Percentiles rank a stretch among this genome's conserved stretches.
phyloP scores from a whole-genome alignment of 192 early-diverging fungal genomes.

The Allomyces javanicus region DNA sequence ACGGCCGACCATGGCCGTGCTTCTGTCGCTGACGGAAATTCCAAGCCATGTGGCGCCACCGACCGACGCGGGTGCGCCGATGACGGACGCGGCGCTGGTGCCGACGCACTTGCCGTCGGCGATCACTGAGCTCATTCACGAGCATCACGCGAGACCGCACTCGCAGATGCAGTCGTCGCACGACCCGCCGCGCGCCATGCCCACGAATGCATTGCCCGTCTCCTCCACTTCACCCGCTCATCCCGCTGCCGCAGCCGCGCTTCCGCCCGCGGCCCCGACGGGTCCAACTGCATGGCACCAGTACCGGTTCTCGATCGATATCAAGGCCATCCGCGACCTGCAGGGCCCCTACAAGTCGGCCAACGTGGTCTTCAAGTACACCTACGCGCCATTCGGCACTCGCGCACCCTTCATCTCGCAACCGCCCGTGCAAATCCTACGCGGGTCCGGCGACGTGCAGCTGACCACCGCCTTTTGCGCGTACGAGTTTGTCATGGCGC shows the following conservation, averaged over 20 bases:
- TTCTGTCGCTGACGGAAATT: too few relatives aligned
- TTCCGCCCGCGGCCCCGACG: not conserved
- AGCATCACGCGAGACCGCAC: too few relatives aligned
- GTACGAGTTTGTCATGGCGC: conserved; percentile 33
- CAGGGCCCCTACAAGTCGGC: conserved; percentile 4
- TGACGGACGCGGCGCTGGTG: too few relatives aligned
- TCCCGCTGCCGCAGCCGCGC: not conserved
- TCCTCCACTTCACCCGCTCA: not conserved
- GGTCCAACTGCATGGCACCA: conserved; percentile 18
- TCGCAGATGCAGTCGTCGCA: too few relatives aligned
- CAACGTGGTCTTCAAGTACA: conserved; percentile 18
- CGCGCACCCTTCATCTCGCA: conserved; percentile 18
- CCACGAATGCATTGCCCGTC: too few relatives aligned
- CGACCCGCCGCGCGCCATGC: too few relatives aligned
- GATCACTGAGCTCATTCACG: too few relatives aligned
- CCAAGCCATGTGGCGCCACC: too few relatives aligned
- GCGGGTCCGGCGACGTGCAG: conserved; percentile 8
- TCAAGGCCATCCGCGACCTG: conserved; percentile 17
- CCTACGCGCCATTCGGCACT: conserved; percentile 26
- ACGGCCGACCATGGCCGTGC: too few relatives aligned
- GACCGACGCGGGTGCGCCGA: too few relatives aligned
- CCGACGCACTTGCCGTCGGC: too few relatives aligned
- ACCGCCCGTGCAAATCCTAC: conserved; percentile 11
- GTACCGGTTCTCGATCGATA: conserved; percentile 31
- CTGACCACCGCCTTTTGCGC: conserved; percentile 23